These are phyloP conservation scores for Coprinellus micaceus DNA, from an alignment of 768 basidiomycete genomes.

Conservation along the genomic window DNA sequence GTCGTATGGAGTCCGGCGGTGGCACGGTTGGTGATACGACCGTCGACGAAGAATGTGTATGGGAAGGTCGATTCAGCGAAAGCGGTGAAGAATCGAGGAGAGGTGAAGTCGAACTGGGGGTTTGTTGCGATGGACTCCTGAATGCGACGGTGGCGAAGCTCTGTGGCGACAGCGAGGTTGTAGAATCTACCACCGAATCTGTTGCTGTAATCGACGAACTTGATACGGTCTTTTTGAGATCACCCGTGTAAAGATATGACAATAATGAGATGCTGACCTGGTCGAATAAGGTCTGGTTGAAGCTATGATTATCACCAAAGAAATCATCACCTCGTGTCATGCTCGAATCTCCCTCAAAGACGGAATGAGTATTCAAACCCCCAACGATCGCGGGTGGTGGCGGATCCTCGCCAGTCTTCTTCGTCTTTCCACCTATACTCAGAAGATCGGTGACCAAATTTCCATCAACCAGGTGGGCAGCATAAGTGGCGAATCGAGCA, in stretches of 20 bases:
- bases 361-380: conserved; percentile 16
- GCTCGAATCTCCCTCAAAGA: conserved; percentile 16
- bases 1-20: conserved; percentile 8
- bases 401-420: conserved; percentile 15
- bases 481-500: conserved; percentile 14
- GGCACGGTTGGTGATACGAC: conserved; percentile 11
- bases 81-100: conserved; percentile 15
- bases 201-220: conserved; percentile 16
- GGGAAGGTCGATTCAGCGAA: conserved; percentile 17
- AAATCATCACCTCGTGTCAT: conserved; percentile 11
- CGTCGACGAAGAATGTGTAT: conserved; percentile 17
- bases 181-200: conserved; percentile 19
- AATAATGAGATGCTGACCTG: conserved; percentile 9
- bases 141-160: conserved; percentile 15
- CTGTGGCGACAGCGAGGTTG: conserved; percentile 14
- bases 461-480: conserved; percentile 16
- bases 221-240: no score
- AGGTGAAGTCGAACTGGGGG: conserved; percentile 15
- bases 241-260: neutral
- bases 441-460: conserved; percentile 16
- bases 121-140: conserved; percentile 21
- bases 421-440: conserved; percentile 18
- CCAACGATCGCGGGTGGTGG: conserved; percentile 16
- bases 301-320: conserved; percentile 21
- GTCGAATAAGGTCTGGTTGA: conserved; percentile 21